Evolutionary conservation across 2,329 filamentous ascomycete genomes (phyloP).

Genomic region (Xylaria multiplex): DNA sequence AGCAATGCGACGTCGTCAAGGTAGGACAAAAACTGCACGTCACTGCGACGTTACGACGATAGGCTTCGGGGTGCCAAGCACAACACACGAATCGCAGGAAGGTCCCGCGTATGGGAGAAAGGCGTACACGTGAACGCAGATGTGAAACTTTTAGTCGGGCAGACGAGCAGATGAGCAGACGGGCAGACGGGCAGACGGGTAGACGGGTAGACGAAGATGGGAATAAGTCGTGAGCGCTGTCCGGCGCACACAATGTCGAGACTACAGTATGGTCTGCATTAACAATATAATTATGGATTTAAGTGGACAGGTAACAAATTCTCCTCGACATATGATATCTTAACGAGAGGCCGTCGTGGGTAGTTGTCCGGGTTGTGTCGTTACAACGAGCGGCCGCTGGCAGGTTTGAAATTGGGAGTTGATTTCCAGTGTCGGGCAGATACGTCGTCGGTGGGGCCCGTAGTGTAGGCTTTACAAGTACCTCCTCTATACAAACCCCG

Average conservation of each 20-base stretch:
- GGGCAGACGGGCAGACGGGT: not conserved
- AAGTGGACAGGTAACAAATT: slow-evolving; percentile 14
- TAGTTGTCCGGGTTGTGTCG: slow-evolving; percentile 14
- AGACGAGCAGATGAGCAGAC: slow-evolving; percentile 5
- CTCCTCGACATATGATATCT: slow-evolving; percentile 6
- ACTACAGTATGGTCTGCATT: slow-evolving; percentile 31
- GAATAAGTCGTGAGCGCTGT: slow-evolving; percentile 28
- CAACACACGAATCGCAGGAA: slow-evolving; percentile 20
- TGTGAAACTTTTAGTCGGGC: not conserved
- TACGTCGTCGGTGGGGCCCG: slow-evolving; percentile 32
- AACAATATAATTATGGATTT: slow-evolving; percentile 37
- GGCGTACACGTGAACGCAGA: slow-evolving; percentile 6
- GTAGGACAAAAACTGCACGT: slow-evolving; percentile 27
- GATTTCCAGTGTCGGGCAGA: slow-evolving; percentile 29
- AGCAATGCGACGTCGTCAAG: slow-evolving; percentile 31
- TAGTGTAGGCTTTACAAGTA: not conserved
- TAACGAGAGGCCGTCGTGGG: slow-evolving; percentile 23
- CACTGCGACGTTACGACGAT: slow-evolving; percentile 24
- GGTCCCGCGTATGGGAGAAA: not conserved
- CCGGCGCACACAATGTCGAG: slow-evolving; percentile 28
- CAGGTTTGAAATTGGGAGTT: slow-evolving; percentile 36
- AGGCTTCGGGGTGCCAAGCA: slow-evolving; percentile 4
- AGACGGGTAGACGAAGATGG: slow-evolving; percentile 3
- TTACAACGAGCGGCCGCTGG: slow-evolving; percentile 25
- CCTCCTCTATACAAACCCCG: not conserved